Percentiles rank a stretch among this genome's conserved stretches.
phyloP scores from a whole-genome alignment of 2,329 filamentous ascomycete species.

The Xylariaceae sp. region DNA sequence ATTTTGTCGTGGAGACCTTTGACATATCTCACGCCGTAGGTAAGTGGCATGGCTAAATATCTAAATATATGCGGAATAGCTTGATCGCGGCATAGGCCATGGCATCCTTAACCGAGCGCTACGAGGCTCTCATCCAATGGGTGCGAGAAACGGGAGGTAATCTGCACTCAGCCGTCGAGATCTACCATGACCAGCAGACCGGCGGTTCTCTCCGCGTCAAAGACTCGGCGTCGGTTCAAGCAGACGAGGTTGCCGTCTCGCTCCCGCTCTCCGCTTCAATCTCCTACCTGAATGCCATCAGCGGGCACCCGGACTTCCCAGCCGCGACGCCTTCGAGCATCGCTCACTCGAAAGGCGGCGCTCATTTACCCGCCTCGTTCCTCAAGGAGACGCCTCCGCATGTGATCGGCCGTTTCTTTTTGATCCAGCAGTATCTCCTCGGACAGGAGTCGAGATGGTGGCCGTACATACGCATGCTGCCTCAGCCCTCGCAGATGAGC shows the following conservation, averaged over 20 bases:
- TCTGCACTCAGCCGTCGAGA: constrained; percentile 48
- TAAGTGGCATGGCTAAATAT: too few relatives aligned
- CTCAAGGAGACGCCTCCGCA: constrained; percentile 48
- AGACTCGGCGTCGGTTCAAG: constrained; percentile 22
- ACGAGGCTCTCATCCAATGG: constrained; percentile 44
- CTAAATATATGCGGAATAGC: too few relatives aligned
- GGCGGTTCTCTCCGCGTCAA: constrained; percentile 52
- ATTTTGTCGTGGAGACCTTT: too few relatives aligned
- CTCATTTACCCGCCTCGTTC: constrained; percentile 46
- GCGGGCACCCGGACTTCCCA: constrained; percentile 23
- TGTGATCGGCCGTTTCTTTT: constrained; percentile 62
- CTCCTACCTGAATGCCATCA: constrained; percentile 55
- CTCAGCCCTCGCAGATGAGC: constrained; percentile 50
- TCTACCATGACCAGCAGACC: constrained; percentile 46
- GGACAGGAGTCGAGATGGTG: constrained; percentile 60
- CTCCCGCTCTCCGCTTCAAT: constrained; percentile 51
- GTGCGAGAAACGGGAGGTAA: constrained; percentile 39
- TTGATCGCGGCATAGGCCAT: constrained; percentile 6
- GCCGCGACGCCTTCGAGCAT: constrained; percentile 1
- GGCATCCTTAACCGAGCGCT: constrained; percentile 19
- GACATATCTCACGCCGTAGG: too few relatives aligned
- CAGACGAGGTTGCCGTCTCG: constrained; percentile 43
- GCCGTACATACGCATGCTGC: constrained; percentile 62
- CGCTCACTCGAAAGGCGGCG: constrained; percentile 4
- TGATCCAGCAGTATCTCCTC: constrained; percentile 63